Evolutionary conservation across 2,329 filamentous ascomycete species (phyloP), one percentile per base, ranked within the genome.

Genomic region (Colletotrichum sp.): DNA sequence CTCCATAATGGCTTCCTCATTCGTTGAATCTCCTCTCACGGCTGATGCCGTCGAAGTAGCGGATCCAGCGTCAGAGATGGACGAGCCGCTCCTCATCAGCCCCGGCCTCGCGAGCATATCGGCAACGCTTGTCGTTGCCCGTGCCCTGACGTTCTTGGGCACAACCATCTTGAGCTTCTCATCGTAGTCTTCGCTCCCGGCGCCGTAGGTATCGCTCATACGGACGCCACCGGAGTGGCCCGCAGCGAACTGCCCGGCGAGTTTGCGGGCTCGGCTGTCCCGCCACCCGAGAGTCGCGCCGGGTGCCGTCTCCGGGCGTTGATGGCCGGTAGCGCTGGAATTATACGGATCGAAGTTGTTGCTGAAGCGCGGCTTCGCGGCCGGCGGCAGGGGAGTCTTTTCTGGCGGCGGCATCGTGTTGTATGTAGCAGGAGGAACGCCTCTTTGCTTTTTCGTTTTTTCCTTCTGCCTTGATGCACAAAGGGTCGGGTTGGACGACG

Each of bases 271-370:
- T 57, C 95, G 91, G 16, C 92, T 93, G 67, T 92, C 88, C 28
- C 95, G 92, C 95, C 95, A 98, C 81, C 91, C 78, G 87, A 92
- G 79, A 21, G 49, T 52, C 28, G 90, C 90, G 3, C 91, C 90
- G 2, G 93, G 88, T 5, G 87, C 85, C 75, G 92, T 93, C 76
- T 96, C 94, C 57, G 94, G 92, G 55, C 92, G 90, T 84, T 98
- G 96, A 83, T 98, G 95, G 62, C 95, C 95, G 1, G 93, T 93
- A 7, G 93, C 92, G 15, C 92, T 91, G 16, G 92, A 93, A 85
- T 95, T 95, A 92, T 92, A 95, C 7, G 92, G 88, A 83, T 94
- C 93, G 80, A 93, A 94, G 75, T 82, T 81, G 44, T 85, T 84
- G 30, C 85, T 83, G 80, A 85, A 83, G 44, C 81, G 82, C 26